Conservation (phyloP, 2,329 filamentous ascomycete species). For the Microcyclospora tardicrescens region DNA sequence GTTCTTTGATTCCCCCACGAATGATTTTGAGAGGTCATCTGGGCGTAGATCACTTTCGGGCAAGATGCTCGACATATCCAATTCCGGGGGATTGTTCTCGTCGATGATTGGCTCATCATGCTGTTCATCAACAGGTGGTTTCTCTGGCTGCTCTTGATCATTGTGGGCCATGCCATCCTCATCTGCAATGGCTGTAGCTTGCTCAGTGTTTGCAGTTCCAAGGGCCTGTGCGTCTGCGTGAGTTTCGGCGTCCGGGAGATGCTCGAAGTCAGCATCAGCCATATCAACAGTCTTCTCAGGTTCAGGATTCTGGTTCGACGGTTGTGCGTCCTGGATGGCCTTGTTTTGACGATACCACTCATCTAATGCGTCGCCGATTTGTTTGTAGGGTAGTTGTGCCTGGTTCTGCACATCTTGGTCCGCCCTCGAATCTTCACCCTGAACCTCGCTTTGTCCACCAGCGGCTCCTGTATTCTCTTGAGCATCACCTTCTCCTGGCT, state of each 20-base stretch:
- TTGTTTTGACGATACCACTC: constrained; percentile 81
- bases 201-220: constrained; percentile 75
- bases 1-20: constrained; percentile 33
- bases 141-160: constrained; percentile 26
- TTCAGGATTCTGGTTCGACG: constrained; percentile 37
- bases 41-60: constrained; percentile 7
- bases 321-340: constrained; percentile 49
- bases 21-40: constrained; percentile 28
- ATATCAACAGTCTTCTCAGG: constrained; percentile 53
- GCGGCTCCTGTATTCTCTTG: constrained; percentile 25
- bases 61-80: constrained; percentile 6
- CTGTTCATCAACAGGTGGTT: constrained; percentile 26
- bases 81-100: constrained; percentile 16
- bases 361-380: constrained; percentile 84
- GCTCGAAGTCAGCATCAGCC: constrained; percentile 76
- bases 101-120: constrained; percentile 19
- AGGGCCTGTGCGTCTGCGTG: constrained; percentile 82
- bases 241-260: constrained; percentile 71
- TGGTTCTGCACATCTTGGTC: constrained; percentile 5
- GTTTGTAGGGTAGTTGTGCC: constrained; percentile 64
- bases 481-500: constrained; percentile 22
- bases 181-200: constrained; percentile 74
- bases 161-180: constrained; percentile 70
- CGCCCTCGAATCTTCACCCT: not conserved
- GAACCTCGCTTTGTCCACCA: constrained; percentile 20